Conservation (phyloP, 1,284 basidiomycete genomes). For the Peniophora sp. region DNA sequence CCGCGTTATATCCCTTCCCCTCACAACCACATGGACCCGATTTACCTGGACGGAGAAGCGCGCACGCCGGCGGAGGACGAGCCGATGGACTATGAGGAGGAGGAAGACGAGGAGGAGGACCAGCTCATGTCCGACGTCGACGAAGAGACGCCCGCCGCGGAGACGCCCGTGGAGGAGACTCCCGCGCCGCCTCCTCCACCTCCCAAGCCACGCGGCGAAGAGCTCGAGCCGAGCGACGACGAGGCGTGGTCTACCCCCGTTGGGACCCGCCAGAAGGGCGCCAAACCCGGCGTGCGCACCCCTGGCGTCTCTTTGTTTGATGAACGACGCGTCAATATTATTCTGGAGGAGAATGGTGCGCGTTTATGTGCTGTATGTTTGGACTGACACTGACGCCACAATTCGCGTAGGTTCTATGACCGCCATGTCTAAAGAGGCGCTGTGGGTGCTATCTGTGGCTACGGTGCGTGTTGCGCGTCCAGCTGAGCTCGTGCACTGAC, state of each 20-base stretch:
- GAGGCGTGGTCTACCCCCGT: conserved; percentile 23
- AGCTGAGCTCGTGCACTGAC: conserved; percentile 3
- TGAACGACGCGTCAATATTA: conserved; percentile 53
- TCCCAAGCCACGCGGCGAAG: conserved; percentile 34
- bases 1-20: conserved; percentile 6
- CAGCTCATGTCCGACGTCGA: conserved; percentile 59
- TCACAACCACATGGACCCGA: conserved; percentile 10
- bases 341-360: conserved; percentile 64
- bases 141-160: conserved; percentile 2
- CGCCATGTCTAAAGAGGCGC: conserved; percentile 67
- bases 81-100: conserved; percentile 10
- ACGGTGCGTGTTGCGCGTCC: conserved; percentile 38
- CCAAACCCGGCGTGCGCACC: conserved; percentile 33
- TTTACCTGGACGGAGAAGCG: conserved; percentile 9
- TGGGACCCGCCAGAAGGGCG: conserved; percentile 15
- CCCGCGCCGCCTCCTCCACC: background rate
- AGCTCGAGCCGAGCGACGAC: conserved; percentile 54
- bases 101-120: conserved; percentile 46
- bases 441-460: conserved; percentile 62
- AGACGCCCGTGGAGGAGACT: background rate
- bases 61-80: conserved; percentile 8
- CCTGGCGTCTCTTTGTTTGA: conserved; percentile 60
- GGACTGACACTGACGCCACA: background rate
- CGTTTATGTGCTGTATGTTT: conserved; percentile 5
- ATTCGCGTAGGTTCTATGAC: conserved; percentile 40